These are phyloP conservation scores for Phytopythium vexans DNA, from an alignment of 352 stramenopile genomes.

Conservation along the genomic window DNA sequence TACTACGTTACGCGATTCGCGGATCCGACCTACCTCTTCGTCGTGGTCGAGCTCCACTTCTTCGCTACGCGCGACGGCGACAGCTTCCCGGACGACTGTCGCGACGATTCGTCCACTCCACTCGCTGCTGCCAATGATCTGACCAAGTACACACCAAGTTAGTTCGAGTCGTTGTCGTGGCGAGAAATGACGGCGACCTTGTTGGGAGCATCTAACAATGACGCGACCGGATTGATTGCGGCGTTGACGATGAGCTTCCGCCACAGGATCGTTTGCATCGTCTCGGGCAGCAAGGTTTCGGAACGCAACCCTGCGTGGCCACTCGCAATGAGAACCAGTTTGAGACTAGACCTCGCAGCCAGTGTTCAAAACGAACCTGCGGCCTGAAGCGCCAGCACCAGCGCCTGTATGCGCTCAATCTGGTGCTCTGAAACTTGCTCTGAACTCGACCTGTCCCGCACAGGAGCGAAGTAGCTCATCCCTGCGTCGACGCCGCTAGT, in stretches of 20 bases:
- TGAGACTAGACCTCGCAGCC: not conserved
- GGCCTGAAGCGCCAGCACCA: conserved; percentile 27
- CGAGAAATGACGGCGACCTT: conserved; percentile 13
- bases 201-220: conserved; percentile 57
- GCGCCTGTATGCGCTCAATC: conserved; percentile 18
- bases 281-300: conserved; percentile 26
- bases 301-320: conserved; percentile 32
- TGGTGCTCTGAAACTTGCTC: conserved; percentile 3
- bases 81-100: conserved; percentile 56
- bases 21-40: conserved; percentile 23
- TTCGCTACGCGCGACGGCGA: conserved; percentile 43
- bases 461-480: conserved; percentile 51
- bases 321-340: not conserved
- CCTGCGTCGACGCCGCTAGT: conserved; percentile 42
- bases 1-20: not conserved
- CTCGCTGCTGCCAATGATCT: conserved; percentile 41
- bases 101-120: conserved; percentile 40
- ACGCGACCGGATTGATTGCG: conserved; percentile 71
- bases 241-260: conserved; percentile 81
- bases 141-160: conserved; percentile 1
- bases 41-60: conserved; percentile 38
- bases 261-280: conserved; percentile 71
- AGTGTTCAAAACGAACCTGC: conserved; percentile 26
- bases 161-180: not conserved
- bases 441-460: conserved; percentile 1